Percentiles rank a stretch among this genome's conserved stretches.
phyloP scores from a whole-genome alignment of 2,329 filamentous ascomycete genomes.

The Colletotrichum ledebouriae region DNA sequence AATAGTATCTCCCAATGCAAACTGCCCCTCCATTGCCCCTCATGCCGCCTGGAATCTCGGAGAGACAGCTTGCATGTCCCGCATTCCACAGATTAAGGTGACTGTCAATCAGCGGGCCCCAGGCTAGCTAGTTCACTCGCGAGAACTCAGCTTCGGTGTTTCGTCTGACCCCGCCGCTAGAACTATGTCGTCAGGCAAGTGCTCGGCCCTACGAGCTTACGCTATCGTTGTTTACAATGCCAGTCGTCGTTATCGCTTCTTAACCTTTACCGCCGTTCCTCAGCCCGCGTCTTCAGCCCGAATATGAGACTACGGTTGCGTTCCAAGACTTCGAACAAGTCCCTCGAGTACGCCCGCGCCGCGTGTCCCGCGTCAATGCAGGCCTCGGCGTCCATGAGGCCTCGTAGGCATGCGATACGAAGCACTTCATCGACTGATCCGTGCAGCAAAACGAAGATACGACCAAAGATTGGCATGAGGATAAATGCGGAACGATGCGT shows the following conservation, averaged over 20 bases:
- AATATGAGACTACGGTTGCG: constrained; percentile 27
- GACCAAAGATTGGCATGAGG: constrained; percentile 14
- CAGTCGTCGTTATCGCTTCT: constrained; percentile 4
- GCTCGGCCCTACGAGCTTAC: background rate
- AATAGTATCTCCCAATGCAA: constrained; percentile 13
- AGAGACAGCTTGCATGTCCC: constrained; percentile 26
- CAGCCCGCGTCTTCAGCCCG: constrained; percentile 4
- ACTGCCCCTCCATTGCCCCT: constrained; percentile 15
- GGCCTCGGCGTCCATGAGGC: background rate
- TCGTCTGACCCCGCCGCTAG: constrained; percentile 18
- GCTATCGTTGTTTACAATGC: constrained; percentile 6
- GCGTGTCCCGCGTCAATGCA: constrained; percentile 22
- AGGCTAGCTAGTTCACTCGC: constrained; percentile 5
- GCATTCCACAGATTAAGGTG: constrained; percentile 39
- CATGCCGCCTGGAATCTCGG: constrained; percentile 13
- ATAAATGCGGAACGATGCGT: constrained; percentile 28
- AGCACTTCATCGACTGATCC: constrained; percentile 12
- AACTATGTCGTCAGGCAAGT: constrained; percentile 26
- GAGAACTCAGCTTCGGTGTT: constrained; percentile 27
- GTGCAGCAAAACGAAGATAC: constrained; percentile 9
- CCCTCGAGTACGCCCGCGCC: constrained; percentile 21
- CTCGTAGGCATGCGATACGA: constrained; percentile 29
- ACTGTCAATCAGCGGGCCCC: constrained; percentile 32
- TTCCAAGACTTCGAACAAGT: constrained; percentile 21
- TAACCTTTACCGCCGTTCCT: background rate